Percentiles rank a stretch among this genome's conserved stretches.
phyloP scores from a whole-genome alignment of 805 yeast species.

The Suhomyces tanzawaensis region DNA sequence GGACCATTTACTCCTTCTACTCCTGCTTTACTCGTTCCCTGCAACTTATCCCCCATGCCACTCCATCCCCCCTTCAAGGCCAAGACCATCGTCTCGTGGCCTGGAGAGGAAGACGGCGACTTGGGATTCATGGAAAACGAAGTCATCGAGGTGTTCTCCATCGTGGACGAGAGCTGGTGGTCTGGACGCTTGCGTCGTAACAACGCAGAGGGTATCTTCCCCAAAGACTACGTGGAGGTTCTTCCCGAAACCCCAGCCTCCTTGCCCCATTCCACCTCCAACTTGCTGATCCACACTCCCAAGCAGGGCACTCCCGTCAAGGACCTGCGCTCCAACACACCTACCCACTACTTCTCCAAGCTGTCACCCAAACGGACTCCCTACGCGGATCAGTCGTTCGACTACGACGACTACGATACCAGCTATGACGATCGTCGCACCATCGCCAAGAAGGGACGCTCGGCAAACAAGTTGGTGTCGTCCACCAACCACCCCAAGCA shows the following conservation, averaged over 20 bases:
- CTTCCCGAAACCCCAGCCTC: slow-evolving; percentile 23
- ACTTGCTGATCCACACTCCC: slow-evolving; percentile 17
- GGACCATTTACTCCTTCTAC: too few species aligned
- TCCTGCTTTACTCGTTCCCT: not conserved
- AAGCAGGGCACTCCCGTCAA: slow-evolving; percentile 11
- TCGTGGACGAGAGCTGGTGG: slow-evolving; percentile 92
- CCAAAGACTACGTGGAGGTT: slow-evolving; percentile 76
- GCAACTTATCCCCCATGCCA: not conserved
- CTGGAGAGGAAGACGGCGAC: slow-evolving; percentile 87
- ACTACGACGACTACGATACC: slow-evolving; percentile 20
- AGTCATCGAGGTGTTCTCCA: slow-evolving; percentile 73
- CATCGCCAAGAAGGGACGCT: slow-evolving; percentile 9
- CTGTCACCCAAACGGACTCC: slow-evolving; percentile 11
- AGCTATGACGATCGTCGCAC: slow-evolving; percentile 14
- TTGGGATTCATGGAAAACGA: slow-evolving; percentile 94
- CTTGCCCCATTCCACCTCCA: slow-evolving; percentile 17
- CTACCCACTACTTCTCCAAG: slow-evolving; percentile 5
- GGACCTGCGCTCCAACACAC: slow-evolving; percentile 7
- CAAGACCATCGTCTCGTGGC: slow-evolving; percentile 86
- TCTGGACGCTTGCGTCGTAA: slow-evolving; percentile 79
- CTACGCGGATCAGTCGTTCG: slow-evolving; percentile 15
- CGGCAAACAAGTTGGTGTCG: slow-evolving; percentile 16
- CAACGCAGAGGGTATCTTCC: slow-evolving; percentile 81
- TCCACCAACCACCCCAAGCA: slow-evolving; percentile 17
- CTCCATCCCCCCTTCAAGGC: slow-evolving; percentile 68